A percentile compares a stretch with the other conserved stretches of the same genome.
These are phyloP conservation scores for Zasmidium citrigriseum DNA, from an alignment of 2,329 filamentous ascomycete species.

Conservation along the genomic window DNA sequence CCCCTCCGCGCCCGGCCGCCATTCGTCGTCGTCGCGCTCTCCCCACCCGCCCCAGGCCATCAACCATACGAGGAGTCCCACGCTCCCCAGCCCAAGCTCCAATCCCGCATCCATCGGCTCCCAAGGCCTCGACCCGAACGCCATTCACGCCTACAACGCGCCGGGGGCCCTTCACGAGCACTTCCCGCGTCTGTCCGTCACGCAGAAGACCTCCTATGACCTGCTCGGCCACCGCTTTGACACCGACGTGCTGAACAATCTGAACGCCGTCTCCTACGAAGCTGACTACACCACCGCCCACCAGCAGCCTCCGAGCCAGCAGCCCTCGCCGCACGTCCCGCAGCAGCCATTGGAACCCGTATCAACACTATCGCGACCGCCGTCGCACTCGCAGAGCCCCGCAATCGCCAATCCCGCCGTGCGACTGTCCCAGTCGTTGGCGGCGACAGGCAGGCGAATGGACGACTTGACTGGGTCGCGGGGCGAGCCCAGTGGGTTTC, in stretches of 20 bases:
- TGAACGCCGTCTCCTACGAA: constrained; percentile 36
- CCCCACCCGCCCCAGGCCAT: neutral
- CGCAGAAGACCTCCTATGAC: constrained; percentile 35
- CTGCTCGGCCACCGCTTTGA: constrained; percentile 45
- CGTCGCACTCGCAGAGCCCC: constrained; percentile 15
- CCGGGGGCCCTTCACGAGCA: constrained; percentile 8
- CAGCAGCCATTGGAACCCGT: constrained; percentile 4
- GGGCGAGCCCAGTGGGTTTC: constrained; percentile 49
- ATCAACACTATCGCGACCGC: constrained; percentile 2
- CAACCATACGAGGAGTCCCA: constrained; percentile 1
- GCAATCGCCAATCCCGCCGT: constrained; percentile 32
- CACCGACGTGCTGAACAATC: constrained; percentile 38
- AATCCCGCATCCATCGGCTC: constrained; percentile 1
- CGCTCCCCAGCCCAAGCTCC: constrained; percentile 3
- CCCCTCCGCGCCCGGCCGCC: neutral
- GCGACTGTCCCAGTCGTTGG: constrained; percentile 45
- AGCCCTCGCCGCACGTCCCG: constrained; percentile 12
- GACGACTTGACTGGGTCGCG: constrained; percentile 49
- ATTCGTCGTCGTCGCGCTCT: neutral
- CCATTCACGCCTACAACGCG: neutral
- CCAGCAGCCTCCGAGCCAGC: constrained; percentile 9
- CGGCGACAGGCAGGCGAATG: constrained; percentile 46
- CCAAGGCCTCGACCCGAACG: neutral
- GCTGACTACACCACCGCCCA: constrained; percentile 16
- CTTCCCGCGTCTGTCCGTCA: constrained; percentile 30